Evolutionary conservation across 768 basidiomycete species (phyloP), one percentile per base, ranked within the genome.

Genomic region (Leccinum olivaceopallidum): DNA sequence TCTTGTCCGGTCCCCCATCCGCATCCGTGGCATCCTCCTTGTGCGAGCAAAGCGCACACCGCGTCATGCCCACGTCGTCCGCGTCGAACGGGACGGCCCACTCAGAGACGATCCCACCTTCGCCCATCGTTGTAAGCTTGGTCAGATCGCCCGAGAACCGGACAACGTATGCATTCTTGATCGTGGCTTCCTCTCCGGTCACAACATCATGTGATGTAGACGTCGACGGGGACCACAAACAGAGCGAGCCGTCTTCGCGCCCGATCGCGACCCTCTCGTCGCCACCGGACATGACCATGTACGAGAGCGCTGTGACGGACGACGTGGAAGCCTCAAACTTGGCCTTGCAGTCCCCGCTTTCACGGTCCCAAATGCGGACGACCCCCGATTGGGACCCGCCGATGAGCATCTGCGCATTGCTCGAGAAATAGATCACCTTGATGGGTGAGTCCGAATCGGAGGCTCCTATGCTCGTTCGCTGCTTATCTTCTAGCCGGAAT

Each of bases 351-450:
- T 44, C 16, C 4, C 70, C 67, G 30, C 56, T 67, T 0, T 48
- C 28, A 4, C 55, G 61, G 32, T 69, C 65, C 71, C 68, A 73
- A 16, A 73, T 18, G 0, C 37, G 60, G 8, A 73, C 62, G 4
- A 56, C 53, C 3, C 63, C 64, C 4, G 54, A 24, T 28, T 58
- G 2, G n/a, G 60, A 70, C 3, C 66, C 72, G 0, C 71, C 67
- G 24, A 67, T 61, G 44, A 72, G 57, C 7, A 55, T 42, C 28
- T 28, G 32, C 5, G 58, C 62, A 26, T 66, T 58, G 8, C 53
- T 51, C 10, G 70, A 69, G 53, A 71, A 72, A 12, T 48, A 18
- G 39, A 72, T 34, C 0, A 57, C 61, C 0, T 34, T 47, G 20
- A 59, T 28, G 1, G 47, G 48, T 9, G 32, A 39, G 20, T 47